phyloP scores from a whole-genome alignment of 306 rosid genomes.

The Pyrus communis region DNA sequence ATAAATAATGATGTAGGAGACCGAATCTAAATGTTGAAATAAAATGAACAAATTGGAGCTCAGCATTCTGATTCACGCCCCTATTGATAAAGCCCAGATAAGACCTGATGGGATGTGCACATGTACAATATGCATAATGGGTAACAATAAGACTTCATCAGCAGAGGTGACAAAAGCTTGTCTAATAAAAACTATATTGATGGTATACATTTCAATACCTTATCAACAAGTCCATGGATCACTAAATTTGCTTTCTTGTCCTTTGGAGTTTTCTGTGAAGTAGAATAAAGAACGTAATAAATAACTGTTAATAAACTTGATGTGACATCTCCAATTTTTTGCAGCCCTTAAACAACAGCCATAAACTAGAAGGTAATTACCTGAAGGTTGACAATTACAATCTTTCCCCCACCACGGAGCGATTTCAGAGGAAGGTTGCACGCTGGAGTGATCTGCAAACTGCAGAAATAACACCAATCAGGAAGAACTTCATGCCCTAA shows the following conservation, averaged over 20 bases:
- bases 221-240: constrained; percentile 82
- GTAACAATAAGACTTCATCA: not conserved
- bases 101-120: not conserved
- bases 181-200: not conserved
- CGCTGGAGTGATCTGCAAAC: constrained; percentile 98
- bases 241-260: constrained; percentile 90
- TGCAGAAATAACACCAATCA: constrained; percentile 28
- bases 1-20: constrained; percentile 7
- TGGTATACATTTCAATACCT: constrained; percentile 43
- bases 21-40: constrained; percentile 9
- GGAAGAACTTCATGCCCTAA: not conserved
- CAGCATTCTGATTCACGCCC: not conserved
- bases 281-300: constrained; percentile 24
- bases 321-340: not conserved
- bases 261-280: constrained; percentile 87
- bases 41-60: constrained; percentile 1
- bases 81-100: not conserved
- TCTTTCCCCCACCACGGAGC: constrained; percentile 91
- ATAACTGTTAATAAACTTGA: not conserved
- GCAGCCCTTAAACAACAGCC: constrained; percentile 2
- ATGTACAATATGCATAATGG: not conserved
- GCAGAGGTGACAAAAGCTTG: not conserved
- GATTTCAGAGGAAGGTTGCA: constrained; percentile 95
- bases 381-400: constrained; percentile 95
- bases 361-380: constrained; percentile 26